phyloP scores from a whole-genome alignment of 192 early-diverging fungal species.

The Mortierella antarctica region DNA sequence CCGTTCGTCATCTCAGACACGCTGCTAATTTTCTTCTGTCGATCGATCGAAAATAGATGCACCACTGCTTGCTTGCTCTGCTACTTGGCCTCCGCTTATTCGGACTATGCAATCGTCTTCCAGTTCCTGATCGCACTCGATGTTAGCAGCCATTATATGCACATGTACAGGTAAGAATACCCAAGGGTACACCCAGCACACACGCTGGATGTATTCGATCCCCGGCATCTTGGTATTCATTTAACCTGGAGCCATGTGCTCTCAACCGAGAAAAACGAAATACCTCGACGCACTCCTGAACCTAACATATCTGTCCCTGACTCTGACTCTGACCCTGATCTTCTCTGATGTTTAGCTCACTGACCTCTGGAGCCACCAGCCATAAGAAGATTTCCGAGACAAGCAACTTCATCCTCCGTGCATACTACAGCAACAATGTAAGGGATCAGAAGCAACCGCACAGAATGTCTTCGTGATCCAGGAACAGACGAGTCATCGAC shows the following conservation, averaged over 20 bases:
- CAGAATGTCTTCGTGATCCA: not conserved
- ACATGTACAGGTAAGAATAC: slow-evolving; percentile 89
- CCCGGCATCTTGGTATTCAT: not conserved
- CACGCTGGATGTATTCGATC: slow-evolving; percentile 10
- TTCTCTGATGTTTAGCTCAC: slow-evolving; percentile 61
- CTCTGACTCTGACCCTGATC: not conserved
- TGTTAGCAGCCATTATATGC: slow-evolving; percentile 97
- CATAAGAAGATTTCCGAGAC: slow-evolving; percentile 89
- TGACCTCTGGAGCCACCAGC: slow-evolving; percentile 84
- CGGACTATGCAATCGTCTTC: slow-evolving; percentile 79
- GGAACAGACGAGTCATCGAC: not conserved
- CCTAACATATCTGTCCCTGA: not conserved
- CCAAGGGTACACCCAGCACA: not conserved
- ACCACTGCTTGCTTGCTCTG: slow-evolving; percentile 94
- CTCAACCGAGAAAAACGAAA: not conserved
- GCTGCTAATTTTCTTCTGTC: slow-evolving; percentile 3
- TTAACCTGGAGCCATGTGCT: not conserved
- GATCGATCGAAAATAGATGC: slow-evolving; percentile 59
- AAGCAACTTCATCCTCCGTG: slow-evolving; percentile 80
- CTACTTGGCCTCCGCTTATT: slow-evolving; percentile 79
- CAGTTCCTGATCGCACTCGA: slow-evolving; percentile 94
- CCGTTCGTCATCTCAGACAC: slow-evolving; percentile 1
- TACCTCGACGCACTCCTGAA: not conserved
- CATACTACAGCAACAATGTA: slow-evolving; percentile 94
- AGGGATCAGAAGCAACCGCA: slow-evolving; percentile 8